Evolutionary conservation across 2,329 filamentous ascomycete genomes (phyloP).

Genomic region (Phoma sp.): DNA sequence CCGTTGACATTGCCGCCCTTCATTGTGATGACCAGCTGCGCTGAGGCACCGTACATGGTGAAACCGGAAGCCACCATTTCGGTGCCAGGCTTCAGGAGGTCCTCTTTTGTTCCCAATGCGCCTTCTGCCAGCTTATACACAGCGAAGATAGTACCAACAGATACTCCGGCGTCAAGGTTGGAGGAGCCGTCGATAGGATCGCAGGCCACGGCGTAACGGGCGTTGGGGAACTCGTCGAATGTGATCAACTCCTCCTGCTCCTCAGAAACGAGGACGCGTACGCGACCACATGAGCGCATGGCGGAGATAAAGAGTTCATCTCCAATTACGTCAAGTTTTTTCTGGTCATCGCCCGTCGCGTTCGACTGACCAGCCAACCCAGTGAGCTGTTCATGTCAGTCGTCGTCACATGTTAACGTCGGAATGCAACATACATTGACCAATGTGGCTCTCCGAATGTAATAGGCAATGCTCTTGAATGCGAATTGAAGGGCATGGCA

Average conservation of each 20-base stretch:
- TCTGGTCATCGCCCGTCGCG: slow-evolving; percentile 95
- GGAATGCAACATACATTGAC: slow-evolving; percentile 69
- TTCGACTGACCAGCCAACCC: slow-evolving; percentile 95
- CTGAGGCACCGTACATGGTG: slow-evolving; percentile 99
- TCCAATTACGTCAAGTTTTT: slow-evolving; percentile 99
- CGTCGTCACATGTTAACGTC: background rate
- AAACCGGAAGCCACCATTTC: slow-evolving; percentile 95
- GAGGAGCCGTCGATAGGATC: slow-evolving; percentile 98
- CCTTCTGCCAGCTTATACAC: slow-evolving; percentile 87
- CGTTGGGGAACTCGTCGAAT: slow-evolving; percentile 75
- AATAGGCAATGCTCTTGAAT: slow-evolving; percentile 99
- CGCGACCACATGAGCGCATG: slow-evolving; percentile 91
- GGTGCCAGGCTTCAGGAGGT: slow-evolving; percentile 86
- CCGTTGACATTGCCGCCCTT: slow-evolving; percentile 90
- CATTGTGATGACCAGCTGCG: slow-evolving; percentile 97
- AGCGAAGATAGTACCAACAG: slow-evolving; percentile 95
- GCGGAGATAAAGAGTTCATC: slow-evolving; percentile 97
- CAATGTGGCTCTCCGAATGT: slow-evolving; percentile 92
- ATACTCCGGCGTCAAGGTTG: slow-evolving; percentile 96
- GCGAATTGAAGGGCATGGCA: slow-evolving; percentile 99
- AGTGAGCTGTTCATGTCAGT: slow-evolving; percentile 64
- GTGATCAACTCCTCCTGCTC: slow-evolving; percentile 93
- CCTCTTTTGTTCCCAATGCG: slow-evolving; percentile 76
- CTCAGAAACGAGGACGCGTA: slow-evolving; percentile 92
- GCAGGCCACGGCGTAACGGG: slow-evolving; percentile 92